Percentiles rank a stretch among this genome's conserved stretches.
Evolutionary conservation across 768 basidiomycete species (phyloP).

Genomic region (Trametes cingulata): DNA sequence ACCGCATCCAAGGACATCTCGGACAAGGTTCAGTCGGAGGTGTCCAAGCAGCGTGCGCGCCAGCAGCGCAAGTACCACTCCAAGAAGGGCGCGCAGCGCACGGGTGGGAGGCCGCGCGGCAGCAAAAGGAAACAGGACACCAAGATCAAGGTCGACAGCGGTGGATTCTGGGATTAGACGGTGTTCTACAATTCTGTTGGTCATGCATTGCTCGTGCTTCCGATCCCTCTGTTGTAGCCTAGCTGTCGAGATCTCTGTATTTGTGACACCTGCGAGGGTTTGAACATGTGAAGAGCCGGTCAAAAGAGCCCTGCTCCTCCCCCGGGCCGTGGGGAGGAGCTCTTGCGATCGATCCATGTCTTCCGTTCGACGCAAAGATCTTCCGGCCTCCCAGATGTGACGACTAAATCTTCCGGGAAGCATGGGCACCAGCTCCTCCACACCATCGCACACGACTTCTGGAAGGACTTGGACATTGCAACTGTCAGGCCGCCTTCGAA

Average conservation of each 20-base stretch:
- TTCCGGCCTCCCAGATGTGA: conserved; percentile 3
- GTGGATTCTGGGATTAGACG: conserved; percentile 50
- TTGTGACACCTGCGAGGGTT: no score
- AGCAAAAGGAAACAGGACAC: conserved; percentile 85
- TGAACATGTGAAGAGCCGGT: no score
- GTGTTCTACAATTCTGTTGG: background rate
- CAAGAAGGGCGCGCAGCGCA: conserved; percentile 61
- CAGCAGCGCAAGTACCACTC: conserved; percentile 80
- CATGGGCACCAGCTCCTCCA: background rate
- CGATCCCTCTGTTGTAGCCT: background rate
- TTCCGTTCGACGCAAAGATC: background rate
- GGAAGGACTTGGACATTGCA: background rate
- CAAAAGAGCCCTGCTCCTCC: no score
- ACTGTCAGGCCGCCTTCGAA: background rate
- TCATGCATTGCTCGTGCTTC: background rate
- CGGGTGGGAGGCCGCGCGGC: conserved; percentile 68
- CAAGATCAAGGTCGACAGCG: conserved; percentile 58
- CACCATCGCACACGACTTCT: background rate
- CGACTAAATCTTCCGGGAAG: background rate
- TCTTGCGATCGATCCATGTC: background rate
- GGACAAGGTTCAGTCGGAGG: conserved; percentile 60
- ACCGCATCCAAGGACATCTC: conserved; percentile 44
- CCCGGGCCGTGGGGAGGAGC: no score
- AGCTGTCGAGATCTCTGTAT: background rate
- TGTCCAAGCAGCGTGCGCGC: conserved; percentile 57